These are phyloP conservation scores for Oxyria digyna DNA, from an alignment of 148 eudicot species.

Conservation along the genomic window DNA sequence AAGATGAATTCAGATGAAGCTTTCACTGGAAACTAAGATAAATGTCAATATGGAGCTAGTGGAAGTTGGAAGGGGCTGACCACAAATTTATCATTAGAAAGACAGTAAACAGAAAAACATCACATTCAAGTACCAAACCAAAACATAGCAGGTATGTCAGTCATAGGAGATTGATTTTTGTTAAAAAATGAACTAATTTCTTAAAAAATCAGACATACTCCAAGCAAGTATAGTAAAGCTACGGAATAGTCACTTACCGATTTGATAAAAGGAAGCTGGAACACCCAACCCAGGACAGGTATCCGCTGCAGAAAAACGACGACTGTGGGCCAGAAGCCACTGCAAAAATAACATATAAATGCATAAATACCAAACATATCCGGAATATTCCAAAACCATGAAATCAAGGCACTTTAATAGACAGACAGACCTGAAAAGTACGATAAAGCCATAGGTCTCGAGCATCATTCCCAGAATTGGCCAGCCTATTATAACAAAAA, in stretches of 20 bases:
- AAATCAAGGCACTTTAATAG: not conserved
- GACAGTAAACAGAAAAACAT: not conserved
- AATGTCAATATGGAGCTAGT: too few species aligned
- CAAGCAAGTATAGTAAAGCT: not conserved
- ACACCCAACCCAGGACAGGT: constrained; percentile 83
- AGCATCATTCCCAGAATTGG: constrained; percentile 84
- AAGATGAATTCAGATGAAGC: not conserved
- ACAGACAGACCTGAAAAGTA: constrained; percentile 89
- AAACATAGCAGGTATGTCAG: not conserved
- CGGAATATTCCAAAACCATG: not conserved
- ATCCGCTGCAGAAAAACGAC: constrained; percentile 85
- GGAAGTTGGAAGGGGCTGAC: too few species aligned
- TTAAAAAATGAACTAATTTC: too few species aligned
- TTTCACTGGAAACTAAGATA: not conserved
- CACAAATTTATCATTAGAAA: not conserved
- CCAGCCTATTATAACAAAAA: constrained; percentile 92
- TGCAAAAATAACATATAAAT: constrained; percentile 23
- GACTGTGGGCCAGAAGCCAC: constrained; percentile 95
- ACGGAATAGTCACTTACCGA: constrained; percentile 41
- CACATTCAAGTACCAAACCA: not conserved
- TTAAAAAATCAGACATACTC: too few species aligned
- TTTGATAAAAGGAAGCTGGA: constrained; percentile 80
- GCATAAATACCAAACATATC: not conserved
- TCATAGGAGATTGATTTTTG: too few species aligned
- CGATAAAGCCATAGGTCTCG: constrained; percentile 82